phyloP scores from a whole-genome alignment of 768 basidiomycete genomes.

The Leucocoprinus birnbaumii region DNA sequence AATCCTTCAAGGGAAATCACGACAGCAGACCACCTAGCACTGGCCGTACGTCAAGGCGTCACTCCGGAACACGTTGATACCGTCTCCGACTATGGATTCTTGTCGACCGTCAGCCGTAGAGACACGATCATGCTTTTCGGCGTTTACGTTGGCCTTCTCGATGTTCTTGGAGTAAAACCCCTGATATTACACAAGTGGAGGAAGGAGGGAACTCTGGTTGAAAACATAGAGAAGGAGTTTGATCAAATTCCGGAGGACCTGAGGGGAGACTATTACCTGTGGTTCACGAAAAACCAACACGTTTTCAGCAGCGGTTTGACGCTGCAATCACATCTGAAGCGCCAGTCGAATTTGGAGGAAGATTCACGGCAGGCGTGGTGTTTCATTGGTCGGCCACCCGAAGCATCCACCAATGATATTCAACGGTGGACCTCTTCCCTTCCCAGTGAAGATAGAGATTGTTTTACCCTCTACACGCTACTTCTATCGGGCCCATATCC shows the following conservation, averaged over 20 bases:
- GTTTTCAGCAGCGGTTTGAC: conserved; percentile 18
- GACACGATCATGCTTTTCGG: conserved; percentile 24
- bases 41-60: conserved; percentile 21
- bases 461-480: too few species aligned
- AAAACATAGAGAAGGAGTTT: conserved; percentile 29
- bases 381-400: background rate
- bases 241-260: conserved; percentile 18
- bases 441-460: too few species aligned
- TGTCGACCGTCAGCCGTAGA: conserved; percentile 12
- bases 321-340: background rate
- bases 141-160: conserved; percentile 28
- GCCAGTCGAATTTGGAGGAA: background rate
- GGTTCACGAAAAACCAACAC: conserved; percentile 33
- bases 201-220: conserved; percentile 24
- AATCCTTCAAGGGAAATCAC: conserved; percentile 20
- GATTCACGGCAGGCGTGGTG: background rate
- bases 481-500: too few species aligned
- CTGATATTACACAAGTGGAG: conserved; percentile 30
- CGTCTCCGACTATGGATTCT: conserved; percentile 32
- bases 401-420: background rate
- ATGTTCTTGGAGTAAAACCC: conserved; percentile 17
- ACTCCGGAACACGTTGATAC: conserved; percentile 31
- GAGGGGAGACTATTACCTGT: conserved; percentile 29
- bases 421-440: background rate
- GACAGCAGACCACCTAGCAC: conserved; percentile 30